These are phyloP conservation scores for Linderina pennispora DNA, from an alignment of 192 early-diverging fungal genomes.

Conservation along the genomic window DNA sequence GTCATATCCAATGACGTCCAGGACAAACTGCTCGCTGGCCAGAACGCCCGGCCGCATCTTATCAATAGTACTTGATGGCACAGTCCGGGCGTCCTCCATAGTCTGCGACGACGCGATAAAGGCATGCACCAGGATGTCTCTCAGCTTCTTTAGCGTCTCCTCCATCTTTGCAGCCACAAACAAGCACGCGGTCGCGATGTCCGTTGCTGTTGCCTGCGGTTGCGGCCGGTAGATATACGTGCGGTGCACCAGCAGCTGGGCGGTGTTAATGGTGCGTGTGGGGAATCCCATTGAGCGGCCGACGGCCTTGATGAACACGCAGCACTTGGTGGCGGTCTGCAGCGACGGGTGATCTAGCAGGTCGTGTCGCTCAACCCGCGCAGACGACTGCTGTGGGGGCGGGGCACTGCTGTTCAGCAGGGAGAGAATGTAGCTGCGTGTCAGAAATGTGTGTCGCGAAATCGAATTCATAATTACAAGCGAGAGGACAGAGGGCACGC, in stretches of 20 bases:
- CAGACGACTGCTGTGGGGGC: not conserved
- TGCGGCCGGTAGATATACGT: conserved; percentile 27
- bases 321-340: conserved; percentile 26
- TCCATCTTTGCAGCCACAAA: conserved; percentile 84
- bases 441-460: conserved; percentile 27
- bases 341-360: conserved; percentile 26
- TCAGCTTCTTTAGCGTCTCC: conserved; percentile 77
- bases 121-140: conserved; percentile 68
- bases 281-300: conserved; percentile 29
- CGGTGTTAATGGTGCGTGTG: conserved; percentile 32
- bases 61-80: conserved; percentile 51
- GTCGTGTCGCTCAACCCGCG: conserved; percentile 17
- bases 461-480: too few relatives aligned
- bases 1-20: conserved; percentile 76
- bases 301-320: conserved; percentile 36
- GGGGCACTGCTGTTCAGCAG: conserved; percentile 10
- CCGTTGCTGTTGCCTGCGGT: conserved; percentile 9
- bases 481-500: too few relatives aligned
- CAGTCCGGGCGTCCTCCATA: conserved; percentile 16
- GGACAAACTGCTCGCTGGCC: conserved; percentile 61
- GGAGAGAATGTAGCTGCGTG: conserved; percentile 20
- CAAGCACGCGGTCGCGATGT: conserved; percentile 58
- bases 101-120: conserved; percentile 24
- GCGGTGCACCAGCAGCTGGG: conserved; percentile 38
- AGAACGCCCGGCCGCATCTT: conserved; percentile 60